A percentile compares a stretch with the other conserved stretches of the same genome.
Evolutionary conservation across 2,329 filamentous ascomycete species (phyloP).

Genomic region (Didymellaceae sp.): DNA sequence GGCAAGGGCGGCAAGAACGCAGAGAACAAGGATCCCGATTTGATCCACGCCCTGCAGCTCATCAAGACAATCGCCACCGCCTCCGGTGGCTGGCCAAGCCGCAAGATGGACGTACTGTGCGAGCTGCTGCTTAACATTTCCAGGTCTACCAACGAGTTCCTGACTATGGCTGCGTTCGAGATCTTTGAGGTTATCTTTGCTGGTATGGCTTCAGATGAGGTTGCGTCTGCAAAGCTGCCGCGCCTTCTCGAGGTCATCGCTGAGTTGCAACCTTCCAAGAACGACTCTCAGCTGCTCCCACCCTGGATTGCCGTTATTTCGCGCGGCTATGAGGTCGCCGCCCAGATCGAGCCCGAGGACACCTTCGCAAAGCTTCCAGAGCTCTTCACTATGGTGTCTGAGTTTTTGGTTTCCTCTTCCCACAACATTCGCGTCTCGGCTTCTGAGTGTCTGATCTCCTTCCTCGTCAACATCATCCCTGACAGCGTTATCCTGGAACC

Average conservation of each 20-base stretch:
- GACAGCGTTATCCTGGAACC: constrained; percentile 83
- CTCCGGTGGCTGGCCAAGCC: constrained; percentile 93
- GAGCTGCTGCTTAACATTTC: constrained; percentile 89
- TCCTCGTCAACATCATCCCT: constrained; percentile 89
- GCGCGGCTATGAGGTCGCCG: constrained; percentile 90
- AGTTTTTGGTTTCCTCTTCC: constrained; percentile 84
- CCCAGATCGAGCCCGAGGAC: constrained; percentile 85
- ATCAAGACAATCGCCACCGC: constrained; percentile 87
- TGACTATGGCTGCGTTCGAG: constrained; percentile 95
- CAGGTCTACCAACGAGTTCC: constrained; percentile 88
- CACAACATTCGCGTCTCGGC: constrained; percentile 94
- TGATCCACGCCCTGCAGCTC: constrained; percentile 91
- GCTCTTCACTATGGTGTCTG: constrained; percentile 78
- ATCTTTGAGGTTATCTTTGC: constrained; percentile 98
- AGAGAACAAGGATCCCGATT: constrained; percentile 74
- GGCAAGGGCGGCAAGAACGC: constrained; percentile 59
- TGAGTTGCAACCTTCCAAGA: constrained; percentile 87
- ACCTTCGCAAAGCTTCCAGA: constrained; percentile 90
- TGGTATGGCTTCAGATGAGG: constrained; percentile 79
- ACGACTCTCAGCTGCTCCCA: constrained; percentile 91
- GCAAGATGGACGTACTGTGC: constrained; percentile 91
- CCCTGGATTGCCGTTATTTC: constrained; percentile 97
- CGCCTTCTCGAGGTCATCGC: constrained; percentile 89
- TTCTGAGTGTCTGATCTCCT: constrained; percentile 92
- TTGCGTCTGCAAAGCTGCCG: constrained; percentile 87